A percentile compares a stretch with the other conserved stretches of the same genome.
Evolutionary conservation across 2,329 filamentous ascomycete species (phyloP).

Genomic region (Calonectria montana): DNA sequence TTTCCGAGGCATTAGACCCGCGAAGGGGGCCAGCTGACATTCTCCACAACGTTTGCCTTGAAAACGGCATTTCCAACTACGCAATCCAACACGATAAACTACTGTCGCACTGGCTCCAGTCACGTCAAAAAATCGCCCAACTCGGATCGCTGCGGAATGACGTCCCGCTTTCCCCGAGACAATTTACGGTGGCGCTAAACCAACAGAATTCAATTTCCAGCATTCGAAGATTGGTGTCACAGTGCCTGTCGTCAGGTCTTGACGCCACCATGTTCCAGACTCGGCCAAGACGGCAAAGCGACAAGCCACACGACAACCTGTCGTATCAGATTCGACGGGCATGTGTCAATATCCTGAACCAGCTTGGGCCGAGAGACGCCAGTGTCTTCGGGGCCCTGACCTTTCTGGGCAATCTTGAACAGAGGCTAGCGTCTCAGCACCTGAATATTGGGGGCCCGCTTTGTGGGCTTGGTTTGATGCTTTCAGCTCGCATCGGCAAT

Average conservation of each 20-base stretch:
- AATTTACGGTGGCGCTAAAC: conserved; percentile 36
- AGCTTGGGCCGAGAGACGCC: conserved; percentile 6
- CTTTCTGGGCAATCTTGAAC: conserved; percentile 55
- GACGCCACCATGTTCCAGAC: conserved; percentile 32
- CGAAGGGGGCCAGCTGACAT: conserved; percentile 9
- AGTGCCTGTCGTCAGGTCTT: conserved; percentile 39
- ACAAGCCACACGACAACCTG: conserved; percentile 21
- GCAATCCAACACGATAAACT: conserved; percentile 41
- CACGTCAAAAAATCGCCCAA: conserved; percentile 38
- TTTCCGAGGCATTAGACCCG: conserved; percentile 15
- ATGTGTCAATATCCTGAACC: conserved; percentile 35
- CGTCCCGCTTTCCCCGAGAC: conserved; percentile 6
- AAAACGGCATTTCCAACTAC: conserved; percentile 35
- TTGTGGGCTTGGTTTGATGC: conserved; percentile 43
- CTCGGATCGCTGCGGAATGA: not conserved
- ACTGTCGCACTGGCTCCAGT: conserved; percentile 51
- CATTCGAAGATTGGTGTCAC: conserved; percentile 47
- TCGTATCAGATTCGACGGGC: conserved; percentile 37
- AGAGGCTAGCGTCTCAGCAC: conserved; percentile 44
- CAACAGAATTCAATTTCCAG: conserved; percentile 40
- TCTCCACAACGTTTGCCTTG: conserved; percentile 34
- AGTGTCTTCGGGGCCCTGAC: conserved; percentile 41
- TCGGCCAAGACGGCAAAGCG: not conserved
- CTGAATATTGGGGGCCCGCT: conserved; percentile 42
- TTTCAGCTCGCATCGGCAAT: conserved; percentile 45